phyloP scores from a whole-genome alignment of 2,329 filamentous ascomycete genomes.

The Ceratocystis smalleyi region DNA sequence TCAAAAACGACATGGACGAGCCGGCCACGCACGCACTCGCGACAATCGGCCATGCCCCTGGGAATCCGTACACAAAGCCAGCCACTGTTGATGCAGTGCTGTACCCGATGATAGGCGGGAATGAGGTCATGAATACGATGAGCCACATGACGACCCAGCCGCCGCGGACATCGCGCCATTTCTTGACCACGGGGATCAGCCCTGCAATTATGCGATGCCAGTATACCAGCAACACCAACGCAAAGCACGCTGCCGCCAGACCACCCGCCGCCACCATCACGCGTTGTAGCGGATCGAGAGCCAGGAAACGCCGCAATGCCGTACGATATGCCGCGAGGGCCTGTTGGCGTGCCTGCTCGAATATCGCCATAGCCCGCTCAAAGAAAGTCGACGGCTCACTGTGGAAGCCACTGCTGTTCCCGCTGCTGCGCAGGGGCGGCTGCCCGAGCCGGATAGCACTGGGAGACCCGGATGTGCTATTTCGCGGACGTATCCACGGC shows the following conservation, averaged over 20 bases:
- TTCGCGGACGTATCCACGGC: constrained; percentile 25
- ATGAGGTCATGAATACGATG: constrained; percentile 59
- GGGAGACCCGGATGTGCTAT: constrained; percentile 24
- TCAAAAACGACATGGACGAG: constrained; percentile 62
- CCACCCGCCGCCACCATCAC: constrained; percentile 32
- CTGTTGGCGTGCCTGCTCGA: constrained; percentile 27
- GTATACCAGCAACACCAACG: constrained; percentile 59
- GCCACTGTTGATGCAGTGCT: constrained; percentile 48
- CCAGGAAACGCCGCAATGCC: constrained; percentile 28
- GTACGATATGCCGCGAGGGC: constrained; percentile 31
- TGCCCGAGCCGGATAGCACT: constrained; percentile 17
- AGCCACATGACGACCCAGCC: constrained; percentile 66
- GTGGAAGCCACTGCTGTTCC: constrained; percentile 2
- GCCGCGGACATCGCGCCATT: constrained; percentile 57
- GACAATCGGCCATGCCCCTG: constrained; percentile 64
- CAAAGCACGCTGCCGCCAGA: constrained; percentile 35
- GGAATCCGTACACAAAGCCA: constrained; percentile 42
- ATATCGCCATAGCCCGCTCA: constrained; percentile 13
- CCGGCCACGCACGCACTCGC: constrained; percentile 65
- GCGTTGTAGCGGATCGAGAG: constrained; percentile 46
- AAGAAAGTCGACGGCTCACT: neutral
- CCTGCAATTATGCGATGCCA: constrained; percentile 64
- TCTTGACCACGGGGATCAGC: constrained; percentile 55
- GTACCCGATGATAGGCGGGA: constrained; percentile 80
- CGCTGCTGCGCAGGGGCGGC: constrained; percentile 24